Conservation (phyloP, 2,329 filamentous ascomycete species). For the Neurospora sp. region DNA sequence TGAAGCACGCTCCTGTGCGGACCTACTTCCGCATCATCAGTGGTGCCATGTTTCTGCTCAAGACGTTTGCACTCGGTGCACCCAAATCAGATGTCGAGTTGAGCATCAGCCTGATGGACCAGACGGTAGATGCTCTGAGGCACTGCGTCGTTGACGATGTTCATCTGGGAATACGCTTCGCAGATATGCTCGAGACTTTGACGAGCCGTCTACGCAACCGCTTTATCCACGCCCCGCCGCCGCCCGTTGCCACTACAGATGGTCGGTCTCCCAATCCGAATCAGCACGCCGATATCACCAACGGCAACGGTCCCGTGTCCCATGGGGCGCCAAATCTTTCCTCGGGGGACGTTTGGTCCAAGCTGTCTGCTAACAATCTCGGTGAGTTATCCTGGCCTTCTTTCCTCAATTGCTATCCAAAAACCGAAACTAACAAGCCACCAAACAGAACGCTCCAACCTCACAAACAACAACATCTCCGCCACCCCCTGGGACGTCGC, state of each 20-base stretch:
- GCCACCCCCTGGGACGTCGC: slow-evolving; percentile 53
- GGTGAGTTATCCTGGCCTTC: not conserved
- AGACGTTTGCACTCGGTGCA: slow-evolving; percentile 73
- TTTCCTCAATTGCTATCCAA: not conserved
- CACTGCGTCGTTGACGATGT: slow-evolving; percentile 78
- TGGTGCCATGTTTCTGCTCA: slow-evolving; percentile 75
- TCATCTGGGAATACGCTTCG: slow-evolving; percentile 74
- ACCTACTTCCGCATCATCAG: slow-evolving; percentile 83
- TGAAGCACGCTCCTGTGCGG: slow-evolving; percentile 73
- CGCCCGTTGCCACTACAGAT: slow-evolving; percentile 21
- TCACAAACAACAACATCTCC: slow-evolving; percentile 43
- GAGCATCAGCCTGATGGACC: slow-evolving; percentile 65
- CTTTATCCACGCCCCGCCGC: slow-evolving; percentile 56
- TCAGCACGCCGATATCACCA: slow-evolving; percentile 18
- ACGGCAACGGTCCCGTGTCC: slow-evolving; percentile 10
- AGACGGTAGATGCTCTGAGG: slow-evolving; percentile 62
- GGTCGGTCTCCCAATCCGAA: slow-evolving; percentile 21
- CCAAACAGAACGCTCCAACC: slow-evolving; percentile 26
- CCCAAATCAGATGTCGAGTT: slow-evolving; percentile 68
- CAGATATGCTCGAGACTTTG: slow-evolving; percentile 69
- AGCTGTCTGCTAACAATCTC: not conserved
- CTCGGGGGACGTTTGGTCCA: not conserved
- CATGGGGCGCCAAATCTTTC: slow-evolving; percentile 1
- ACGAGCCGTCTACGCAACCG: slow-evolving; percentile 64
- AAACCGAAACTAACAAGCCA: not conserved